These are phyloP conservation scores for Xerocomus brunneocitrinus DNA, from an alignment of 768 basidiomycete species.

Conservation along the genomic window DNA sequence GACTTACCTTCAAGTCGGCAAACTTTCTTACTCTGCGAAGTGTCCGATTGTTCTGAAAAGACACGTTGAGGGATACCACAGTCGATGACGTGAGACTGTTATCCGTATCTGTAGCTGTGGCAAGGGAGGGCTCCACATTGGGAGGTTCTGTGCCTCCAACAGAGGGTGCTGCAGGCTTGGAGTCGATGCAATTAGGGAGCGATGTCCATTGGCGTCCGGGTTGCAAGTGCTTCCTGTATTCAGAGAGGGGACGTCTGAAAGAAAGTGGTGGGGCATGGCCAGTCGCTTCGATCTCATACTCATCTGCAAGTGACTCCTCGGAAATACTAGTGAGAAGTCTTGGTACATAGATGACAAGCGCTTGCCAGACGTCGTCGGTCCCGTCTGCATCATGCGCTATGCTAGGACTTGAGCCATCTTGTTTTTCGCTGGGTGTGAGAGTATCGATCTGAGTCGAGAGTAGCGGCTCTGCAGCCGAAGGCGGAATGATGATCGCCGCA, in stretches of 20 bases:
- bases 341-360: conserved; percentile 1
- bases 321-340: conserved; percentile 5
- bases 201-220: background rate
- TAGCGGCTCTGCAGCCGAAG: background rate
- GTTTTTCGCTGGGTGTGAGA: no score
- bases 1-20: background rate
- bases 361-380: background rate
- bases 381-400: background rate
- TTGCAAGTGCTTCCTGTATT: background rate
- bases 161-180: background rate
- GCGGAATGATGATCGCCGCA: background rate
- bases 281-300: background rate
- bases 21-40: conserved; percentile 2
- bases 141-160: background rate
- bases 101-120: background rate
- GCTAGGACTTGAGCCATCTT: background rate
- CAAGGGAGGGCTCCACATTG: background rate
- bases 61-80: background rate
- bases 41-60: background rate
- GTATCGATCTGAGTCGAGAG: no score
- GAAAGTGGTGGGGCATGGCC: background rate
- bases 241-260: background rate
- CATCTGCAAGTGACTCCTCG: conserved; percentile 6
- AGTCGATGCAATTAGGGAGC: background rate
- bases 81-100: background rate